Conservation (phyloP, 345 rosid genomes). For the Eucalyptus cloeziana region DNA sequence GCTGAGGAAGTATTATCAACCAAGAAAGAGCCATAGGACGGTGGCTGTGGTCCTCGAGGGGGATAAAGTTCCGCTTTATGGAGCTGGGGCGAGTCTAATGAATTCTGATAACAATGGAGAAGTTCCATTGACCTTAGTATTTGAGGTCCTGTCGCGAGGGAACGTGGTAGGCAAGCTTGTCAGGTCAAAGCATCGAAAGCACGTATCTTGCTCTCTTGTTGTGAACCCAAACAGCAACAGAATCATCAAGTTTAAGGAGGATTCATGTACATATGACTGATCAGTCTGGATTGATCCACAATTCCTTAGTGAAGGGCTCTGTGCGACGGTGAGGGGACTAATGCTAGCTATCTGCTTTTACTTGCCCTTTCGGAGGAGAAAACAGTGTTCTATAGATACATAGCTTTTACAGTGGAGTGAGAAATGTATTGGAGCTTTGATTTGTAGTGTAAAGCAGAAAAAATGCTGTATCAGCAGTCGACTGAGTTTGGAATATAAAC, state of each 20-base stretch:
- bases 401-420: background rate
- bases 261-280: conserved; percentile 22
- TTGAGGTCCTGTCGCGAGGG: conserved; percentile 51
- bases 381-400: background rate
- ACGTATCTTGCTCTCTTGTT: conserved; percentile 39
- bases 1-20: conserved; percentile 70
- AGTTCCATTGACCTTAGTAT: conserved; percentile 47
- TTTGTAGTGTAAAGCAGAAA: background rate
- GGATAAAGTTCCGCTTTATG: conserved; percentile 56
- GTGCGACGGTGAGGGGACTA: background rate
- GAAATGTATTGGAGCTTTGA: background rate
- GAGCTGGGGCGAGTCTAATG: conserved; percentile 54
- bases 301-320: background rate
- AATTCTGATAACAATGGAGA: conserved; percentile 17
- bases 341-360: background rate
- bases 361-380: background rate
- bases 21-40: conserved; percentile 53
- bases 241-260: conserved; percentile 31
- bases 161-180: conserved; percentile 77
- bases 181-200: conserved; percentile 40
- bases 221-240: conserved; percentile 34
- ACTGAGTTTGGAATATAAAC: background rate
- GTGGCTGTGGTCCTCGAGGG: conserved; percentile 35
- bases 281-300: background rate
- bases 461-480: background rate